Conservation (phyloP, 306 rosid species). For the Lotus japonicus region DNA sequence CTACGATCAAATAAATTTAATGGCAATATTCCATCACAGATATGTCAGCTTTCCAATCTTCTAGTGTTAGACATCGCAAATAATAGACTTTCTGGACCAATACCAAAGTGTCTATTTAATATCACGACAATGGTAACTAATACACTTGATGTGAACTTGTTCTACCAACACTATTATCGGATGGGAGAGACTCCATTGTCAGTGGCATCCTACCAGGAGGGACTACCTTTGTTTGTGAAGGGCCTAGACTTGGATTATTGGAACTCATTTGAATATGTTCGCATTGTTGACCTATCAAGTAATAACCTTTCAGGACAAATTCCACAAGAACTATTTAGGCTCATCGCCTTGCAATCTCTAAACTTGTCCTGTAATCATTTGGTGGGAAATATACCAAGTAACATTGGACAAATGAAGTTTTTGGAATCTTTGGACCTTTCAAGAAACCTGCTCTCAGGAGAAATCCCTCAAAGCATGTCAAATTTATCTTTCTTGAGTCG, state of each 20-base stretch:
- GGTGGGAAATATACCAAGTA: background rate
- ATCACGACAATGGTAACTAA: background rate
- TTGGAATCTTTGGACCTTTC: background rate
- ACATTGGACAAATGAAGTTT: background rate
- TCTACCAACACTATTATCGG: no score
- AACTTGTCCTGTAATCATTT: background rate
- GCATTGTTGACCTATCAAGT: background rate
- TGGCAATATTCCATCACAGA: background rate
- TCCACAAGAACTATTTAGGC: background rate
- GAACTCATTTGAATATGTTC: background rate
- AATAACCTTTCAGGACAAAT: background rate
- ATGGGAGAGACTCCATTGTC: no score
- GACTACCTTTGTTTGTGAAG: background rate
- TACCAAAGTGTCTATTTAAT: background rate
- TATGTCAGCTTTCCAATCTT: slow-evolving; percentile 4
- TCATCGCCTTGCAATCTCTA: background rate
- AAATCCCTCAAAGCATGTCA: background rate
- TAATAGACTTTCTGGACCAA: background rate
- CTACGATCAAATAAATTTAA: background rate
- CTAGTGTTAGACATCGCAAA: background rate
- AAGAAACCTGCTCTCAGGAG: background rate
- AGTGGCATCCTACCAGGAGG: background rate
- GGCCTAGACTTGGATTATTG: background rate
- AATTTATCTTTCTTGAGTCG: background rate
- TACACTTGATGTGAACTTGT: no score